These are phyloP conservation scores for Calendula officinalis DNA, from an alignment of 129 eudicot genomes.

Conservation along the genomic window DNA sequence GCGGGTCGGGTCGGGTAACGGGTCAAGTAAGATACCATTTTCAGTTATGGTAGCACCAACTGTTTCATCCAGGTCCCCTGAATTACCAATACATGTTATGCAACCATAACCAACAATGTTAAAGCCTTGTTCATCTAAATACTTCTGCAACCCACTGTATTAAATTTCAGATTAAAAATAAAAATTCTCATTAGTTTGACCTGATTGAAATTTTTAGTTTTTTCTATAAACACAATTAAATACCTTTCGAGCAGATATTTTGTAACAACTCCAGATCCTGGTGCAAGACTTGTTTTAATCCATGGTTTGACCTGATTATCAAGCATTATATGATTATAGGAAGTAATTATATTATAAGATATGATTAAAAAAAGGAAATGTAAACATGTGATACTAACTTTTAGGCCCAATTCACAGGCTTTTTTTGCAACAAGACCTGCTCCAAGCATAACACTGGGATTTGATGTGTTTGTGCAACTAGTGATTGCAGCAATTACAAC, in stretches of 20 bases:
- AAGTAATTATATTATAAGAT: neutral
- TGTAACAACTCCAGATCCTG: slow-evolving; percentile 91
- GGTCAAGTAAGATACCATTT: slow-evolving; percentile 40
- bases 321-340: neutral
- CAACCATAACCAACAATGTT: slow-evolving; percentile 90
- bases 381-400: slow-evolving; percentile 37
- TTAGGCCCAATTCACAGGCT: slow-evolving; percentile 86
- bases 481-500: slow-evolving; percentile 87
- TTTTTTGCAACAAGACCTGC: slow-evolving; percentile 97
- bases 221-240: slow-evolving; percentile 7
- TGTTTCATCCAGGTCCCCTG: slow-evolving; percentile 81
- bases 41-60: slow-evolving; percentile 75
- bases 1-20: no score
- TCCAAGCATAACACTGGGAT: slow-evolving; percentile 97
- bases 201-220: neutral
- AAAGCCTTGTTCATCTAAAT: slow-evolving; percentile 76
- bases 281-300: slow-evolving; percentile 91
- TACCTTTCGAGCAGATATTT: slow-evolving; percentile 76
- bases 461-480: slow-evolving; percentile 87
- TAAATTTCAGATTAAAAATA: neutral
- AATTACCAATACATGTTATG: slow-evolving; percentile 90
- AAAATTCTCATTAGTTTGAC: neutral
- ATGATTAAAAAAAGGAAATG: neutral
- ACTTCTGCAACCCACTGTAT: slow-evolving; percentile 77
- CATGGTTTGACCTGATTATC: slow-evolving; percentile 75